Conservation (phyloP, 148 eudicot species). For the Linanthus parryae region DNA sequence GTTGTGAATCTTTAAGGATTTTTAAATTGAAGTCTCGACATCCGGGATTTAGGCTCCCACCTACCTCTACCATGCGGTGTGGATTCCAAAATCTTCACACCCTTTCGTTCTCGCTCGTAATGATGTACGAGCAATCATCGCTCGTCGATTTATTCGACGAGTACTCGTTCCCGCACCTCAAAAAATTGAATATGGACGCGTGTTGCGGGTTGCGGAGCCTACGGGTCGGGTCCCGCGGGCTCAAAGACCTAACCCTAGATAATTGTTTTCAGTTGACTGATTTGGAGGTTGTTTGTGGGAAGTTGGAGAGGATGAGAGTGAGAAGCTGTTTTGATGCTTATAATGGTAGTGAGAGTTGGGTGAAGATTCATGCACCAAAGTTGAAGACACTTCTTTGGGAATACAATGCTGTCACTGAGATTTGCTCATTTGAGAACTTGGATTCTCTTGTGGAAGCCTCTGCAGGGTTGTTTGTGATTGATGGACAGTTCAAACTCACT, state of each 20-base stretch:
- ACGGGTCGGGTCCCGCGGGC: slow-evolving; percentile 20
- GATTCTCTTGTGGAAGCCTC: slow-evolving; percentile 31
- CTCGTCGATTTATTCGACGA: slow-evolving; percentile 34
- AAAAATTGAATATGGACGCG: slow-evolving; percentile 24
- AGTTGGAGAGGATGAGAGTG: slow-evolving; percentile 28
- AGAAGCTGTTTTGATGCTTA: slow-evolving; percentile 31
- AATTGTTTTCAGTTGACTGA: slow-evolving; percentile 26
- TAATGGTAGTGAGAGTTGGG: slow-evolving; percentile 16
- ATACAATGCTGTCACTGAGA: slow-evolving; percentile 28
- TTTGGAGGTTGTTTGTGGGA: slow-evolving; percentile 24
- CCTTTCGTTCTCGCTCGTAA: slow-evolving; percentile 28
- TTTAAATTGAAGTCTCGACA: slow-evolving; percentile 30
- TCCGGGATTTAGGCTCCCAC: slow-evolving; percentile 48
- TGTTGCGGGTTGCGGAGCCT: slow-evolving; percentile 34
- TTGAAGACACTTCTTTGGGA: slow-evolving; percentile 33
- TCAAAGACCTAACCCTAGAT: slow-evolving; percentile 34
- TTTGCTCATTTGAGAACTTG: slow-evolving; percentile 20
- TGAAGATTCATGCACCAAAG: slow-evolving; percentile 38
- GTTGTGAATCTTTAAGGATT: slow-evolving; percentile 21
- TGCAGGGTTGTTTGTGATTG: slow-evolving; percentile 24
- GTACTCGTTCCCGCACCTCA: slow-evolving; percentile 35
- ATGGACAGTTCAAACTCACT: slow-evolving; percentile 8
- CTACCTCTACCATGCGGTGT: slow-evolving; percentile 19
- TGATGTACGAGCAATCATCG: slow-evolving; percentile 19
- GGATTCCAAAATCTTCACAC: slow-evolving; percentile 36